Base-by-base conservation (phyloP, 495 filamentous ascomycete genomes). In the Penicillium angulare region DNA sequence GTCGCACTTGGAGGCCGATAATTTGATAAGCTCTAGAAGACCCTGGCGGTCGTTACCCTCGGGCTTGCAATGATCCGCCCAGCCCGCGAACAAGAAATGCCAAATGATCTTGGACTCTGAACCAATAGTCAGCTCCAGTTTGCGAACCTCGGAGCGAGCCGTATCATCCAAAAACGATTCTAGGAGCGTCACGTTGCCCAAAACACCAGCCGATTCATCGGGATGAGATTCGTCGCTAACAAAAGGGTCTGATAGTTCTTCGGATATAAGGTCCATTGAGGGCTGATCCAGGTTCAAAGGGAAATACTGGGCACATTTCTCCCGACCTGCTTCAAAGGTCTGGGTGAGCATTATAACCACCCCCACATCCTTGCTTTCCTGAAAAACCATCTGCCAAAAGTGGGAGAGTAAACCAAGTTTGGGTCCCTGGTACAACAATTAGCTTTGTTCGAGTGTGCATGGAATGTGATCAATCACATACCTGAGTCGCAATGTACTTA, bases 261-360 rank as follows among this genome's bases (percentile, higher is more conserved):
- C 83, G 75, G 59, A 85, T 79, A 33, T 73, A 68, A 68, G 85
- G 82, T 64, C 83, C 86, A 68, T 87, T 75, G 40, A 72, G 50
- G 83, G 72, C 18, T 82, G 73, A 17, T 84, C 76, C 15, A 68
- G 48, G 24, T 76, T 71, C 22, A 79, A 65, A 0, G 93, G 93
- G 54, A 90, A 99, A 57, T 99, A 99, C 36, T 86, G 91, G 35
- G 76, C 89, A 64, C 95, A 97, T 66, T 99, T 97, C 58, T 96
- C 89, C 54, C 78, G 76, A n/a, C 80, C 83, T 2, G 77, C 72
- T 65, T 96, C 92, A 52, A 88, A 83, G 0, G 89, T 95, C 62
- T 92, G 88, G 17, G 92, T 97, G 53, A 97, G 81, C 95, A 97
- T 97, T 23, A 97, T 86, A 43, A 99, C 86, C 18, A 99, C 90